These are phyloP conservation scores for Arctium minus DNA, from an alignment of 129 eudicot genomes.

Conservation along the genomic window DNA sequence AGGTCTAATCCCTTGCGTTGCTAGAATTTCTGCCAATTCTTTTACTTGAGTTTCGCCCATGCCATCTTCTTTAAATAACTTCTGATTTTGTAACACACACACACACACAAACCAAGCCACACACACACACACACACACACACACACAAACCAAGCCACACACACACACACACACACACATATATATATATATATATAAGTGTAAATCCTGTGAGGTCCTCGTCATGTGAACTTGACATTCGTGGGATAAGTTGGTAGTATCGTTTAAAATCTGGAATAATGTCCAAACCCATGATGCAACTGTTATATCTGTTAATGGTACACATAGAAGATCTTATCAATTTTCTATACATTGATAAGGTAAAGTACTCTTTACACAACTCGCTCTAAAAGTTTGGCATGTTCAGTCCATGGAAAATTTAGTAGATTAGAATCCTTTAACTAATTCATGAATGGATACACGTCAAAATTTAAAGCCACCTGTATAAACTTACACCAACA, in stretches of 20 bases:
- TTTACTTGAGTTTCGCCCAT: slow-evolving; percentile 4
- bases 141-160: background rate
- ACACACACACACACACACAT: background rate
- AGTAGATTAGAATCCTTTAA: background rate
- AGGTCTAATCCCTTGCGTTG: slow-evolving; percentile 44
- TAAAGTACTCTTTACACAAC: background rate
- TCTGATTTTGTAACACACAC: background rate
- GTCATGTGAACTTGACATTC: background rate
- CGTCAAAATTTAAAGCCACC: background rate
- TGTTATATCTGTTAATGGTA: background rate
- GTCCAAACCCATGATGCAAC: background rate
- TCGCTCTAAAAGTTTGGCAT: background rate
- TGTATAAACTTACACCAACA: background rate
- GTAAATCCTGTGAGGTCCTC: background rate
- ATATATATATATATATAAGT: too few relatives aligned
- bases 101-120: background rate
- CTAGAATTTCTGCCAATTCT: background rate
- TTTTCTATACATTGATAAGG: background rate
- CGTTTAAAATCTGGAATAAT: too few relatives aligned
- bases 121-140: background rate
- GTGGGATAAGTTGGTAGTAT: too few relatives aligned
- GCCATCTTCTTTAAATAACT: background rate
- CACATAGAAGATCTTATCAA: background rate
- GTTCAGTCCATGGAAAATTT: background rate
- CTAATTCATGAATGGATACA: background rate